Percentiles rank a stretch among this genome's conserved stretches.
Conservation (phyloP, 2,329 filamentous ascomycete genomes). For the Venturia pyrina region DNA sequence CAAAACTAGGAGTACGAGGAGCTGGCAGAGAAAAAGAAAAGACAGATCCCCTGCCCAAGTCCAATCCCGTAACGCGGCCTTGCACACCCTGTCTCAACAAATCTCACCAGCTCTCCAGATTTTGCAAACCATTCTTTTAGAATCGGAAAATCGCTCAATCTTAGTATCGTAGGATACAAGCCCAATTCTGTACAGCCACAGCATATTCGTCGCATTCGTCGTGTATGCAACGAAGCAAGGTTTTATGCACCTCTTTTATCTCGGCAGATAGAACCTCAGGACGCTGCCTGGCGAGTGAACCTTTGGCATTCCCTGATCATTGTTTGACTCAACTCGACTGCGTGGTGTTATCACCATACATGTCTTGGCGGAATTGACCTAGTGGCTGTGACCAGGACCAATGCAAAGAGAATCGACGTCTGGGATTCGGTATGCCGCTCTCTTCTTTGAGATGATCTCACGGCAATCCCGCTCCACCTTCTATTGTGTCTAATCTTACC, state of each 20-base stretch:
- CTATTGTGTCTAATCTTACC: background rate
- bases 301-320: background rate
- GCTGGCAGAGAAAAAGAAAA: background rate
- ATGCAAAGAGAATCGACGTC: background rate
- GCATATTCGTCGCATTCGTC: background rate
- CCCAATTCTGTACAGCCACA: background rate
- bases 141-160: background rate
- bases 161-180: background rate
- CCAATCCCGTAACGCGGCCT: background rate
- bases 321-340: background rate
- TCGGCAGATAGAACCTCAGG: background rate
- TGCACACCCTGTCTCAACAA: background rate
- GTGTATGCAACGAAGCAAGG: background rate
- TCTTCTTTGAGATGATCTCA: background rate
- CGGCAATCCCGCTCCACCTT: background rate
- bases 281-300: background rate
- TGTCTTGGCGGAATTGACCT: background rate
- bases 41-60: background rate
- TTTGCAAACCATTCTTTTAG: background rate
- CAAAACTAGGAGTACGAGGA: background rate
- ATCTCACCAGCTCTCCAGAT: background rate
- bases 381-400: background rate
- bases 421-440: background rate
- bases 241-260: background rate
- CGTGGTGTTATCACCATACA: background rate